Percentiles rank a stretch among this genome's conserved stretches.
These are phyloP conservation scores for Massarina eburnea DNA, from an alignment of 2,329 filamentous ascomycete species.

Conservation along the genomic window DNA sequence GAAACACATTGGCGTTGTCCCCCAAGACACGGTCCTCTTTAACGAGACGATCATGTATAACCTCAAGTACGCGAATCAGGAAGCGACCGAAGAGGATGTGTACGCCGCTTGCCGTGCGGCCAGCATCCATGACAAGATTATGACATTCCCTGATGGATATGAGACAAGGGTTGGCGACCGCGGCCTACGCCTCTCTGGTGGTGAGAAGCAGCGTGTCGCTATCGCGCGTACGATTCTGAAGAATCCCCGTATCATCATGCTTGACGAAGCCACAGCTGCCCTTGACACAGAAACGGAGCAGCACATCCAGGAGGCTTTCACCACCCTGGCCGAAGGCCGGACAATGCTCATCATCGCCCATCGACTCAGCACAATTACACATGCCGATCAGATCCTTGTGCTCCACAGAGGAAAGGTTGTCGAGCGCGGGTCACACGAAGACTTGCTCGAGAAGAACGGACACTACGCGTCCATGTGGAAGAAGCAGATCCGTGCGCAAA, in stretches of 20 bases:
- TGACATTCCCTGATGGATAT: slow-evolving; percentile 85
- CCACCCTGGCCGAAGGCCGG: slow-evolving; percentile 77
- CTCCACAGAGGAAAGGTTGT: slow-evolving; percentile 55
- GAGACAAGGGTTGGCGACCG: slow-evolving; percentile 89
- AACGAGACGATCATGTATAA: slow-evolving; percentile 97
- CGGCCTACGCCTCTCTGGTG: slow-evolving; percentile 81
- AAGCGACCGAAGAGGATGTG: slow-evolving; percentile 78
- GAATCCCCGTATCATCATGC: slow-evolving; percentile 85
- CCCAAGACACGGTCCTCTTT: slow-evolving; percentile 93
- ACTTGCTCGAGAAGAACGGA: slow-evolving; percentile 50
- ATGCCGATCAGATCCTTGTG: slow-evolving; percentile 59
- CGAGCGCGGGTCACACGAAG: slow-evolving; percentile 55
- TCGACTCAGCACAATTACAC: slow-evolving; percentile 58
- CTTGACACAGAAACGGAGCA: slow-evolving; percentile 91
- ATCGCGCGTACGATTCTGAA: slow-evolving; percentile 93
- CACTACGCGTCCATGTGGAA: slow-evolving; percentile 55
- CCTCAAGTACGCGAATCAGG: slow-evolving; percentile 81
- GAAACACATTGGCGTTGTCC: slow-evolving; percentile 89
- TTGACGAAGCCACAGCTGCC: slow-evolving; percentile 91
- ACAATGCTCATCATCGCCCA: slow-evolving; percentile 95
- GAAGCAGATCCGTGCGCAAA: slow-evolving; percentile 55
- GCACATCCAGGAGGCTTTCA: slow-evolving; percentile 85
- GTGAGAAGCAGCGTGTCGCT: slow-evolving; percentile 90
- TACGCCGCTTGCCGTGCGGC: slow-evolving; percentile 80
- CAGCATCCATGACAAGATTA: slow-evolving; percentile 89